These are phyloP conservation scores for Fraxinus floribunda DNA, from an alignment of 305 asterid genomes.

Conservation along the genomic window DNA sequence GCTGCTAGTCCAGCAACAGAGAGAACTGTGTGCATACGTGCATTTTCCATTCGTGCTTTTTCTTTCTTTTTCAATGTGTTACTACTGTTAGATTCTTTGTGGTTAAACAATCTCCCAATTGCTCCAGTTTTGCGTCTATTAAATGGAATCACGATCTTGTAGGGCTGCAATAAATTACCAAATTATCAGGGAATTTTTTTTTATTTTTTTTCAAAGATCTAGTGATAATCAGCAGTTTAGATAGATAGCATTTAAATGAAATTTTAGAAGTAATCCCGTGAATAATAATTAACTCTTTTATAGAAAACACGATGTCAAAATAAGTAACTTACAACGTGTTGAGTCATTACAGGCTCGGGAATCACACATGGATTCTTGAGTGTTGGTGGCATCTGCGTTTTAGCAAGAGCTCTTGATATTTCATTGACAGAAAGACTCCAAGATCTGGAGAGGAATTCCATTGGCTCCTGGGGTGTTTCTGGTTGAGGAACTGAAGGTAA, in stretches of 20 bases:
- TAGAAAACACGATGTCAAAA: background rate
- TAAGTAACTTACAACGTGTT: constrained; percentile 42
- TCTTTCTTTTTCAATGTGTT: constrained; percentile 60
- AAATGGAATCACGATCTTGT: constrained; percentile 31
- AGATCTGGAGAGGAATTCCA: constrained; percentile 85
- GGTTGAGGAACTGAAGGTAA: constrained; percentile 73
- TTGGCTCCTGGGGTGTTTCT: constrained; percentile 76
- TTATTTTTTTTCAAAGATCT: no score
- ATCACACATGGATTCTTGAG: constrained; percentile 34
- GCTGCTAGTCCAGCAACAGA: constrained; percentile 86
- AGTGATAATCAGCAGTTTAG: background rate
- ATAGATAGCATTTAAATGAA: background rate
- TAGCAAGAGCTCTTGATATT: constrained; percentile 62
- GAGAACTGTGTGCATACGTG: constrained; percentile 56
- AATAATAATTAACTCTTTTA: background rate
- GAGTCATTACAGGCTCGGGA: constrained; percentile 35
- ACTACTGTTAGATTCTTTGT: constrained; percentile 36
- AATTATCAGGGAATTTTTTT: background rate
- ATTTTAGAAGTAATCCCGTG: background rate
- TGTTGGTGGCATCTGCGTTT: constrained; percentile 40
- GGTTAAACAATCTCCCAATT: constrained; percentile 62
- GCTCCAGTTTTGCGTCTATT: constrained; percentile 38
- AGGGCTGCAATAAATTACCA: constrained; percentile 30
- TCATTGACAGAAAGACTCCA: constrained; percentile 82
- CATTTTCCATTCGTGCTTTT: constrained; percentile 63